phyloP scores from a whole-genome alignment of 2,329 filamentous ascomycete species.

The Xylaria sp. region DNA sequence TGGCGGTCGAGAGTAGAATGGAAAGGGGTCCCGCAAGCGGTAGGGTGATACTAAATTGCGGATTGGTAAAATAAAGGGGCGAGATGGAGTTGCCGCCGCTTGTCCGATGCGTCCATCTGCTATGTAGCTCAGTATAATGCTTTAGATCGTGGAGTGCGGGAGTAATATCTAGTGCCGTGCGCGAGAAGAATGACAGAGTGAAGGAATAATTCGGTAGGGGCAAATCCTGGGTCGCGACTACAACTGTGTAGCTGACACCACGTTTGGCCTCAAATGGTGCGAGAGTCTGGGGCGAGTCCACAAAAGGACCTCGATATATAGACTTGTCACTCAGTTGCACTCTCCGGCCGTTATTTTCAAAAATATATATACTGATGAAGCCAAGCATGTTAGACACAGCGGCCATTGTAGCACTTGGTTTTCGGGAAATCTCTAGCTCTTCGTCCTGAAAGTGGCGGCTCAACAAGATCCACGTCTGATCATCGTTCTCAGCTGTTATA shows the following conservation, averaged over 20 bases:
- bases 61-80: conserved; percentile 82
- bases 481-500: conserved; percentile 67
- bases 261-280: conserved; percentile 73
- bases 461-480: conserved; percentile 83
- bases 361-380: conserved; percentile 89
- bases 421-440: conserved; percentile 67
- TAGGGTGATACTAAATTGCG: conserved; percentile 80
- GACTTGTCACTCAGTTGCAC: conserved; percentile 80
- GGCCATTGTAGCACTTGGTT: conserved; percentile 53
- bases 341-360: conserved; percentile 74
- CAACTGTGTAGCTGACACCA: conserved; percentile 64
- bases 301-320: conserved; percentile 82
- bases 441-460: conserved; percentile 84
- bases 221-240: conserved; percentile 82
- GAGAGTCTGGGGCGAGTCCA: conserved; percentile 93
- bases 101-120: conserved; percentile 80
- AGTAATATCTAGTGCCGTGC: conserved; percentile 67
- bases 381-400: conserved; percentile 69
- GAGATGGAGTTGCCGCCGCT: conserved; percentile 87
- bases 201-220: conserved; percentile 82
- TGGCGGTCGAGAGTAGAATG: conserved; percentile 77
- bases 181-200: conserved; percentile 85
- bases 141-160: conserved; percentile 70
- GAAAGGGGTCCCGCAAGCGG: conserved; percentile 70
- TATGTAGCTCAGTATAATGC: conserved; percentile 67